Conservation (phyloP, 768 basidiomycete species). For the Leucocoprinus sp. region DNA sequence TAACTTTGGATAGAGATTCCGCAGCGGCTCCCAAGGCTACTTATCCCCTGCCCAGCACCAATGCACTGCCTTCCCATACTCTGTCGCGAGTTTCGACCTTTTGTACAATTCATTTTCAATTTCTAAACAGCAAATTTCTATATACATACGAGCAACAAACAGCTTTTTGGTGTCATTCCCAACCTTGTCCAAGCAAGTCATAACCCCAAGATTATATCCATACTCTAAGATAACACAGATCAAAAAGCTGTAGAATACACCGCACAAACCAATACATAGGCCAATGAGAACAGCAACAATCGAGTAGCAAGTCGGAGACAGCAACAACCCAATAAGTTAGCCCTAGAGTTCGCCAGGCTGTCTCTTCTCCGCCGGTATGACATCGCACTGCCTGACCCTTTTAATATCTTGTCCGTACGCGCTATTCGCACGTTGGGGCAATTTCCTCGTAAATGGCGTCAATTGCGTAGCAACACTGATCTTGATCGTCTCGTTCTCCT, state of each 20-base stretch:
- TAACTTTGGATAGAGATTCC: slow-evolving; percentile 4
- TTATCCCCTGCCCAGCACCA: neutral
- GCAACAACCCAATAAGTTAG: neutral
- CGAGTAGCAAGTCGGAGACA: neutral
- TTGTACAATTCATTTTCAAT: neutral
- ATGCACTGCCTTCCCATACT: neutral
- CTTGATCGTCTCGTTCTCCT: slow-evolving; percentile 27
- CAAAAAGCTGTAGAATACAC: slow-evolving; percentile 1
- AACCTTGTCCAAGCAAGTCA: too few species aligned
- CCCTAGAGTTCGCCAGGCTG: neutral
- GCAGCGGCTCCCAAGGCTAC: slow-evolving; percentile 4
- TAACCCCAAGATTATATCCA: too few species aligned
- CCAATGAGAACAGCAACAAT: slow-evolving; percentile 1
- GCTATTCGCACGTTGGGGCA: slow-evolving; percentile 29
- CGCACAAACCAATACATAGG: neutral
- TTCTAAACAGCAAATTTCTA: too few species aligned
- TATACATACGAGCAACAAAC: too few species aligned
- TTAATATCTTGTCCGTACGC: slow-evolving; percentile 22
- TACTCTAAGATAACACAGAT: neutral
- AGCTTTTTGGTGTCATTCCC: too few species aligned
- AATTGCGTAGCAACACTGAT: slow-evolving; percentile 28
- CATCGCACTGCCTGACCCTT: slow-evolving; percentile 39
- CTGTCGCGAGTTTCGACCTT: neutral
- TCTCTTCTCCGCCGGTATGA: slow-evolving; percentile 17
- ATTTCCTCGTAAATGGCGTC: slow-evolving; percentile 62